Conservation (phyloP, 495 filamentous ascomycete species). For the Xylaria castorea region DNA sequence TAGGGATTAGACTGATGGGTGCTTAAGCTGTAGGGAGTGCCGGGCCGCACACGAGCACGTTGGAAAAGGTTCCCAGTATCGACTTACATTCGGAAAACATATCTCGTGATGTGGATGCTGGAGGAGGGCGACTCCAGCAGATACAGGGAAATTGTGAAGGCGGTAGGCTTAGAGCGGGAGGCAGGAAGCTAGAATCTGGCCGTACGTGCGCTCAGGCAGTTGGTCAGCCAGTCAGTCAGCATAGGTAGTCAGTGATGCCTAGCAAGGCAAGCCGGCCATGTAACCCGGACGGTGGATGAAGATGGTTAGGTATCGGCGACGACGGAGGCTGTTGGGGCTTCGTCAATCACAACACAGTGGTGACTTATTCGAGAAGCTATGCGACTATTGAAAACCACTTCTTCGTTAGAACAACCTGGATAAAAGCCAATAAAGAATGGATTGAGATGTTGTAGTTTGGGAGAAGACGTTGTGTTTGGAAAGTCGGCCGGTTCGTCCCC, state of each 20-base stretch:
- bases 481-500: constrained; percentile 7
- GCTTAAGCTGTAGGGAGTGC: background rate
- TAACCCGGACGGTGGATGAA: background rate
- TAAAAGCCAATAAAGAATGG: background rate
- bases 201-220: constrained; percentile 9
- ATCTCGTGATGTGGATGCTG: constrained; percentile 30
- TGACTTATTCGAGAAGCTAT: constrained; percentile 6
- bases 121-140: constrained; percentile 45
- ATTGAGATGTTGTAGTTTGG: background rate
- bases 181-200: background rate
- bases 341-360: constrained; percentile 13
- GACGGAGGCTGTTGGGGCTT: background rate
- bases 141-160: constrained; percentile 10
- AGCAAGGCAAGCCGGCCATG: constrained; percentile 19
- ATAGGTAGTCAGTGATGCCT: constrained; percentile 26
- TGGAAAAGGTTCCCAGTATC: background rate
- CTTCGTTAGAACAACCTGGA: background rate
- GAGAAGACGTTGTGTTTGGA: constrained; percentile 8
- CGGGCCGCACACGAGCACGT: constrained; percentile 14
- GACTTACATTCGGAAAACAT: constrained; percentile 99
- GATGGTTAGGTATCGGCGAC: background rate
- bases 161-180: constrained; percentile 26
- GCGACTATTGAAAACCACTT: constrained; percentile 7
- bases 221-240: background rate
- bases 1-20: constrained; percentile 29